A percentile compares a stretch with the other conserved stretches of the same genome.
These are phyloP conservation scores for Torrubiella hemipterigena DNA, from an alignment of 2,329 filamentous ascomycete species.

Conservation along the genomic window DNA sequence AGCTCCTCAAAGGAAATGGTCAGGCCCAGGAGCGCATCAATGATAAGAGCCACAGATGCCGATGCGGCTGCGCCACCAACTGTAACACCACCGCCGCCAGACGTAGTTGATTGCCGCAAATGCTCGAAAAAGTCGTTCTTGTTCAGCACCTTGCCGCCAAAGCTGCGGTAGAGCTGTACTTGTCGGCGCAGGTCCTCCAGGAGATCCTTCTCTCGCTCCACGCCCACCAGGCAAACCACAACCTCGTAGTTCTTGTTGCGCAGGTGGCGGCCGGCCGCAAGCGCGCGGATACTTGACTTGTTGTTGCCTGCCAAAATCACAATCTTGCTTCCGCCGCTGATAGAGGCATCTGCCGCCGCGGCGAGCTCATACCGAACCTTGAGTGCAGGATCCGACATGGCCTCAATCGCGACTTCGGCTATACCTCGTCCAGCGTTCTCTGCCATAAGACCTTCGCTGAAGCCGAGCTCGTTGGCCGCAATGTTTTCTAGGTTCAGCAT, in stretches of 20 bases:
- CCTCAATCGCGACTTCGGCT: constrained; percentile 66
- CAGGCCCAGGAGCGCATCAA: constrained; percentile 80
- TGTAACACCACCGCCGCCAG: constrained; percentile 11
- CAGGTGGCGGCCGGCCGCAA: constrained; percentile 78
- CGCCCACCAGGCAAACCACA: constrained; percentile 71
- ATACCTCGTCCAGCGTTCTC: constrained; percentile 86
- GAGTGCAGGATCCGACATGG: constrained; percentile 51
- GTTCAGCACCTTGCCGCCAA: constrained; percentile 60
- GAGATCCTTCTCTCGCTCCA: constrained; percentile 71
- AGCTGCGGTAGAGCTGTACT: constrained; percentile 69
- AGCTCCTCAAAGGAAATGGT: constrained; percentile 84
- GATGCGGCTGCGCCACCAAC: constrained; percentile 39
- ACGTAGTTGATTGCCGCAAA: constrained; percentile 32
- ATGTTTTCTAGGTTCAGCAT: constrained; percentile 91
- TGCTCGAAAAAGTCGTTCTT: constrained; percentile 52
- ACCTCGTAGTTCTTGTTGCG: constrained; percentile 73
- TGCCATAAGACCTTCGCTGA: constrained; percentile 81
- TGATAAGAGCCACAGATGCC: constrained; percentile 60
- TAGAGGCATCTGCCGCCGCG: constrained; percentile 20
- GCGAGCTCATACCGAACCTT: constrained; percentile 37
- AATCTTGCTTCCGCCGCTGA: constrained; percentile 28
- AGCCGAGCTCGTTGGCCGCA: constrained; percentile 72
- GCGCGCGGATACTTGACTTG: constrained; percentile 70
- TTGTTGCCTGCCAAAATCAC: constrained; percentile 94
- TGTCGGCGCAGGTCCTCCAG: constrained; percentile 73